These are phyloP conservation scores for Umbellularia californica DNA, from an alignment of 164 flowering plant species.

Conservation along the genomic window DNA sequence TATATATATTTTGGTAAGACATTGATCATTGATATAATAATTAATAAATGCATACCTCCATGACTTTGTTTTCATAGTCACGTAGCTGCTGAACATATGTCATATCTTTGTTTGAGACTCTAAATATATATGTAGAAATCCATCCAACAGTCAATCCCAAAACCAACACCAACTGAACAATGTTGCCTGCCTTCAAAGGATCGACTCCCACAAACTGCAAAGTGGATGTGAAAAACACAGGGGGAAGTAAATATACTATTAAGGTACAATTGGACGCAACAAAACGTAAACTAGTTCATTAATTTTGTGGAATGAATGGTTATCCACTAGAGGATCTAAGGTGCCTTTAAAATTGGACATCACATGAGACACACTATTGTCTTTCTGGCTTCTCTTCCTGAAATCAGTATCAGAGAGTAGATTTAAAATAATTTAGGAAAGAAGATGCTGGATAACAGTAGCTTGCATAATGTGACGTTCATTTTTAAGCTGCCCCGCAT, in stretches of 20 bases:
- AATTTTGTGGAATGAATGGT: too few species aligned
- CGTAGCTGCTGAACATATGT: constrained; percentile 90
- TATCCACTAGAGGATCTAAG: too few species aligned
- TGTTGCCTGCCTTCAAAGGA: constrained; percentile 90
- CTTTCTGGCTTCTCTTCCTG: too few species aligned
- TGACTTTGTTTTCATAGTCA: constrained; percentile 86
- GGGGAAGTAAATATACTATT: neutral
- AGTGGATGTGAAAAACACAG: neutral
- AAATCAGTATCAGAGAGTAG: too few species aligned
- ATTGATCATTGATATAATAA: too few species aligned
- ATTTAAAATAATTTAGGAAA: too few species aligned
- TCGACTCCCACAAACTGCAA: constrained; percentile 83
- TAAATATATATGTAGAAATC: constrained; percentile 85
- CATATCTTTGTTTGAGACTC: constrained; percentile 96
- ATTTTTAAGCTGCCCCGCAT: neutral
- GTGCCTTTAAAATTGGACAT: too few species aligned
- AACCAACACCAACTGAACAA: constrained; percentile 83
- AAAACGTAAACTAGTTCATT: too few species aligned
- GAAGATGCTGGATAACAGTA: neutral
- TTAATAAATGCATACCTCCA: constrained; percentile 47
- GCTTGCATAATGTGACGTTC: neutral
- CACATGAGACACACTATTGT: too few species aligned
- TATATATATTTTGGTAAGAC: too few species aligned
- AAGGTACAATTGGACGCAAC: too few species aligned
- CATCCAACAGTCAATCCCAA: constrained; percentile 90